Conservation (phyloP, 495 filamentous ascomycete genomes). For the Mycothermus thermophilus region DNA sequence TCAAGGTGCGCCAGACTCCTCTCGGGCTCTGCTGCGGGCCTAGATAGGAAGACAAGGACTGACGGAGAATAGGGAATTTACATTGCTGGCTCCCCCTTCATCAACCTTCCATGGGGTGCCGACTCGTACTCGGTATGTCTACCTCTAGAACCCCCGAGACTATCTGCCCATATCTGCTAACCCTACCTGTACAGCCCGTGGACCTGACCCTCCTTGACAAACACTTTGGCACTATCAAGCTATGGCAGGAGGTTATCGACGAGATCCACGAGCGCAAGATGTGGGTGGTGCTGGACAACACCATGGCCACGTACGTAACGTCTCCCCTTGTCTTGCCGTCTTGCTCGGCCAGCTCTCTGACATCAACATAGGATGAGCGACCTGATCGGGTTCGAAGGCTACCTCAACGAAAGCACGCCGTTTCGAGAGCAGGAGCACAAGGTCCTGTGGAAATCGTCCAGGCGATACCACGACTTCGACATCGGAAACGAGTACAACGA, state of each 20-base stretch:
- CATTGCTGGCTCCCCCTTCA: slow-evolving; percentile 51
- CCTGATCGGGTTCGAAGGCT: slow-evolving; percentile 54
- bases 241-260: slow-evolving; percentile 49
- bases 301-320: slow-evolving; percentile 41
- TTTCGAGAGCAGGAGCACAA: slow-evolving; percentile 44
- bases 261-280: slow-evolving; percentile 54
- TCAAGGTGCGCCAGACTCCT: slow-evolving; percentile 30
- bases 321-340: not conserved
- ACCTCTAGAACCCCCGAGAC: no score
- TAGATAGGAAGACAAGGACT: no score
- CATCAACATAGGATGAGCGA: slow-evolving; percentile 41
- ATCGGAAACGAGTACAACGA: slow-evolving; percentile 44
- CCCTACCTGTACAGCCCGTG: slow-evolving; percentile 37
- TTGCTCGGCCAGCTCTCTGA: slow-evolving; percentile 2
- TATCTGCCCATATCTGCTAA: no score
- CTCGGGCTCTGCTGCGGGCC: not conserved
- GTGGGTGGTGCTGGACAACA: slow-evolving; percentile 63
- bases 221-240: slow-evolving; percentile 50
- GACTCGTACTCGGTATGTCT: slow-evolving; percentile 43
- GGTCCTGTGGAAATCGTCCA: slow-evolving; percentile 41
- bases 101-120: slow-evolving; percentile 59
- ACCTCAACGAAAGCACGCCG: slow-evolving; percentile 50
- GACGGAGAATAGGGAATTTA: slow-evolving; percentile 55
- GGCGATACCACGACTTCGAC: slow-evolving; percentile 51
- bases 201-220: slow-evolving; percentile 59